Percentiles rank a stretch among this genome's conserved stretches.
phyloP scores from a whole-genome alignment of 208 protist species.

The Porcisia deanei region DNA sequence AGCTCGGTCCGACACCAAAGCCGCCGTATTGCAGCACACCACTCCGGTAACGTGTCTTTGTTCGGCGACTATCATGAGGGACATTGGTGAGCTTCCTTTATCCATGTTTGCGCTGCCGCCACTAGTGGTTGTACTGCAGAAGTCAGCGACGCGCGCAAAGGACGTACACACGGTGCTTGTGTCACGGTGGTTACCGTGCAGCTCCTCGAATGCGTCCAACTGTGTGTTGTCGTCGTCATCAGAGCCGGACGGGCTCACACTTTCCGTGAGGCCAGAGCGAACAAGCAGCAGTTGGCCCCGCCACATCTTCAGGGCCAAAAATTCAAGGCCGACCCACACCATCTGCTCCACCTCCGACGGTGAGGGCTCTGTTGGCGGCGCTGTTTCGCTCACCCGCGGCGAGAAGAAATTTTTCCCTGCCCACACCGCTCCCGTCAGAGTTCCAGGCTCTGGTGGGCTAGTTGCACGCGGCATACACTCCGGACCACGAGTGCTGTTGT shows the following conservation, averaged over 20 bases:
- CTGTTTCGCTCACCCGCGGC: background rate
- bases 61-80: slow-evolving; percentile 18
- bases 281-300: slow-evolving; percentile 23
- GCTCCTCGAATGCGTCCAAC: background rate
- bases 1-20: background rate
- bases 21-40: background rate
- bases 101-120: background rate
- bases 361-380: background rate
- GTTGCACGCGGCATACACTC: background rate
- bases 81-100: background rate
- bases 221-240: background rate
- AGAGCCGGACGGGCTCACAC: background rate
- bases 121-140: slow-evolving; percentile 9
- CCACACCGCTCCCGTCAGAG: background rate
- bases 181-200: background rate
- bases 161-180: slow-evolving; percentile 3
- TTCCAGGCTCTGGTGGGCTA: background rate
- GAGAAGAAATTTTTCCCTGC: background rate
- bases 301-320: slow-evolving; percentile 22
- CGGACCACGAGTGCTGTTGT: background rate
- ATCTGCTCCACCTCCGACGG: slow-evolving; percentile 5
- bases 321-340: slow-evolving; percentile 15
- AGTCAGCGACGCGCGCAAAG: slow-evolving; percentile 14
- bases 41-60: slow-evolving; percentile 12
- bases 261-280: slow-evolving; percentile 8